Conservation (phyloP, 768 basidiomycete species). For the Trametes elegans region DNA sequence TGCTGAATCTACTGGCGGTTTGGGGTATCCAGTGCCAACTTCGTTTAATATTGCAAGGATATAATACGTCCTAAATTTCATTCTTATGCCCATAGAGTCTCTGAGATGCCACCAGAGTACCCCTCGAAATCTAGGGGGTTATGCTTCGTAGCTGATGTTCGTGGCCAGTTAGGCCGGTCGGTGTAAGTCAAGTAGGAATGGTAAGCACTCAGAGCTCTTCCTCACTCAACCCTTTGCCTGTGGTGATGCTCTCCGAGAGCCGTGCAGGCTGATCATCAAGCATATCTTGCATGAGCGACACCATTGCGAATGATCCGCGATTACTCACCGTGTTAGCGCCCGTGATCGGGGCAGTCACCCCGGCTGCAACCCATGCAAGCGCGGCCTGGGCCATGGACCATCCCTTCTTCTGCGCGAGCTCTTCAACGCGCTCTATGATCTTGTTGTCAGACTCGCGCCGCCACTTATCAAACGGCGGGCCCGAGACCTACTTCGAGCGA, state of each 20-base stretch:
- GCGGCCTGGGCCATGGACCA: slow-evolving; percentile 46
- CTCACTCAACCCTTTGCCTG: slow-evolving; percentile 43
- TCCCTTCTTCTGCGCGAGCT: slow-evolving; percentile 39
- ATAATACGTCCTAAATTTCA: no score
- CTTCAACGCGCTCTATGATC: slow-evolving; percentile 41
- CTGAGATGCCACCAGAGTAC: no score
- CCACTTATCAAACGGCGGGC: slow-evolving; percentile 26
- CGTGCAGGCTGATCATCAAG: slow-evolving; percentile 16
- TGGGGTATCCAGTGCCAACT: no score
- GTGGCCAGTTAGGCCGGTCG: no score
- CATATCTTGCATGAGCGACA: not conserved
- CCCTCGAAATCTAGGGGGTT: no score
- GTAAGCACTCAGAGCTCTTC: slow-evolving; percentile 46
- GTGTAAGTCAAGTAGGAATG: no score
- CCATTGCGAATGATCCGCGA: not conserved
- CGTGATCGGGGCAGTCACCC: slow-evolving; percentile 45
- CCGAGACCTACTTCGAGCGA: slow-evolving; percentile 19
- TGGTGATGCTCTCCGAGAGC: slow-evolving; percentile 30
- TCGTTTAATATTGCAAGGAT: no score
- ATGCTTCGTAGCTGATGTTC: no score
- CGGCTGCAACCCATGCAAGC: slow-evolving; percentile 40
- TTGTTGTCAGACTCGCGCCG: slow-evolving; percentile 30
- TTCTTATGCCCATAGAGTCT: no score
- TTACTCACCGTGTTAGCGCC: slow-evolving; percentile 34
- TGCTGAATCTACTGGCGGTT: no score